Evolutionary conservation across 768 basidiomycete species (phyloP).

Genomic region (Agaricus blazei): DNA sequence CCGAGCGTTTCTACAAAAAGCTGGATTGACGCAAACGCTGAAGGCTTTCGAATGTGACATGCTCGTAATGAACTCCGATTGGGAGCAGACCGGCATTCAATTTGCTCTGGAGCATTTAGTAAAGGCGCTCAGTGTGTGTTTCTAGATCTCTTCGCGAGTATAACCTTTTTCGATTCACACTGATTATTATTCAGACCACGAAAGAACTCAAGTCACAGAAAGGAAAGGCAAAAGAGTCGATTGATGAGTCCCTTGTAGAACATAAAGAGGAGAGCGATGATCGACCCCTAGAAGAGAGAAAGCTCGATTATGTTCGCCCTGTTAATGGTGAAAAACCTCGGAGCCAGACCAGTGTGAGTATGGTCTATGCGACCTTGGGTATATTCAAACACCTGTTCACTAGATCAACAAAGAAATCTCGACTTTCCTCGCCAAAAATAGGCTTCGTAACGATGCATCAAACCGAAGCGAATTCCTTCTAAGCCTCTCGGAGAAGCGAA

Average conservation of each 20-base stretch:
- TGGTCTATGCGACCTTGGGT: slow-evolving; percentile 11
- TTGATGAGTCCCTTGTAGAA: slow-evolving; percentile 3
- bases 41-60: slow-evolving; percentile 68
- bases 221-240: slow-evolving; percentile 7
- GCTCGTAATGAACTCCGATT: slow-evolving; percentile 60
- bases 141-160: neutral
- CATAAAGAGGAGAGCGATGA: slow-evolving; percentile 5
- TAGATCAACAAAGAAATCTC: slow-evolving; percentile 73
- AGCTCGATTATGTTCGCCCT: slow-evolving; percentile 54
- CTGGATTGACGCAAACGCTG: slow-evolving; percentile 54
- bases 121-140: slow-evolving; percentile 22
- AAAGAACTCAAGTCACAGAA: slow-evolving; percentile 16
- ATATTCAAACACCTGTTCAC: neutral
- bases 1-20: slow-evolving; percentile 45
- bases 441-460: slow-evolving; percentile 69
- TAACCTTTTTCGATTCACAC: slow-evolving; percentile 11
- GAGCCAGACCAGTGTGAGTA: slow-evolving; percentile 56
- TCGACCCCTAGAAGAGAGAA: slow-evolving; percentile 56
- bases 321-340: slow-evolving; percentile 41
- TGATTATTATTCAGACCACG: slow-evolving; percentile 16
- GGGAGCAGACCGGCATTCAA: slow-evolving; percentile 56
- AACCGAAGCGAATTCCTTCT: slow-evolving; percentile 73
- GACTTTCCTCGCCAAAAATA: slow-evolving; percentile 61
- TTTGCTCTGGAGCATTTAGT: slow-evolving; percentile 48
- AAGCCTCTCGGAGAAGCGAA: slow-evolving; percentile 51